Base-by-base conservation (phyloP, 306 rosid genomes). In the Canavalia gladiata region DNA sequence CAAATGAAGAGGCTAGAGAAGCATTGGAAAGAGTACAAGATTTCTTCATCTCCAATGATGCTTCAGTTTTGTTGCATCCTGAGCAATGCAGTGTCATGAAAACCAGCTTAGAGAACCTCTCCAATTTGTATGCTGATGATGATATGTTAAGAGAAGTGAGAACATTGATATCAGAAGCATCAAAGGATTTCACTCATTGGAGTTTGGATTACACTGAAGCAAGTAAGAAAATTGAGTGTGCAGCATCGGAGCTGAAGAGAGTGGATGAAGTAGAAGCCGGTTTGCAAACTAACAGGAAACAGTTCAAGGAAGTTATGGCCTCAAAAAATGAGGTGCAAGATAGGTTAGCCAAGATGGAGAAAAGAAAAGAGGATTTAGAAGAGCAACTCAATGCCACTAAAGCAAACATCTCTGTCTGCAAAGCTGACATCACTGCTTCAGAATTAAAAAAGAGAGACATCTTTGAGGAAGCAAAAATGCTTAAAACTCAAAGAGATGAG, bases 21-120 rank as follows among this genome's bases (percentile, higher is more conserved):
- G 79, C 57, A 2, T 30, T 60, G 64, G n/a, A 72, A 80, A 51
- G 11, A 37, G 37, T 72, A 18, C 45, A 62, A 60, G 74, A 63
- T 18, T 18, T 18, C 47, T 62, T 72, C 5, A 3, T 69, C 46
- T 49, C 73, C 62, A 13, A 13, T 1, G 73, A 71, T 11, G 50
- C 60, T 80, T 72, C 72, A 2, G 0, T 47, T 71, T 11, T 62
- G 3, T 25, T 62, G 65, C 59, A 50, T 49, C 55, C 49, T 8
- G 37, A 46, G 29, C 13, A 6, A 4, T 28, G 51, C 67, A 62
- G 8, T 4, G 35, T 6, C 39, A 18, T 79, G 76, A 10, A 18
- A 42, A 50, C 42, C 8, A 50, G 37, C 34, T 30, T 80, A 31
- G 67, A 52, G 4, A 50, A 72, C 25, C 47, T 80, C 10, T 72